phyloP scores from a whole-genome alignment of 805 yeast species.

The Candida palmyrensis region DNA sequence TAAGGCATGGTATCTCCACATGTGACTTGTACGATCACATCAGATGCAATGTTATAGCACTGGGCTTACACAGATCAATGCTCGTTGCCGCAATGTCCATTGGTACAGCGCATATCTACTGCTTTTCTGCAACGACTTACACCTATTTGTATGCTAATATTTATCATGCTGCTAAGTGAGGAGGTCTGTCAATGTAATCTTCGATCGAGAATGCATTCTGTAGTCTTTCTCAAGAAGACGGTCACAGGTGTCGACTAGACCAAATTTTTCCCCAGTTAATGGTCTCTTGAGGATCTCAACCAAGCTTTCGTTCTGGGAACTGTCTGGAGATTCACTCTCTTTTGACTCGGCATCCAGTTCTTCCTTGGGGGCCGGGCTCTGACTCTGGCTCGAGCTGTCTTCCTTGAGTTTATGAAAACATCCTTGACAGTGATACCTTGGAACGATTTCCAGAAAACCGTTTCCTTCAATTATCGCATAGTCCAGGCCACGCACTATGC shows the following conservation, averaged over 20 bases:
- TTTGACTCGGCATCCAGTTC: constrained; percentile 7
- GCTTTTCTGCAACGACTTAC: background rate
- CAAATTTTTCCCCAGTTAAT: constrained; percentile 27
- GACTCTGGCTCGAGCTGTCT: too few relatives aligned
- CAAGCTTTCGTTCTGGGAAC: constrained; percentile 9
- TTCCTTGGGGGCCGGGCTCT: too few relatives aligned
- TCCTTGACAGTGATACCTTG: background rate
- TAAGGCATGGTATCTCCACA: too few relatives aligned
- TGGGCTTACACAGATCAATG: too few relatives aligned
- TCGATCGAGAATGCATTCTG: background rate
- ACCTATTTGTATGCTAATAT: background rate
- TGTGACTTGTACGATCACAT: too few relatives aligned
- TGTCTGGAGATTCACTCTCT: constrained; percentile 9
- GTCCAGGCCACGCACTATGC: too few relatives aligned
- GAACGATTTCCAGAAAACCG: too few relatives aligned
- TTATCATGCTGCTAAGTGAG: background rate
- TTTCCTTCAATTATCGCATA: too few relatives aligned
- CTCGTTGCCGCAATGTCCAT: too few relatives aligned
- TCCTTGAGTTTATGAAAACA: constrained; percentile 2
- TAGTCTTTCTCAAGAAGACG: constrained; percentile 9
- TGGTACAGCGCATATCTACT: too few relatives aligned
- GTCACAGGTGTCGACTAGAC: constrained; percentile 22
- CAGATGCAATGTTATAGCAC: too few relatives aligned
- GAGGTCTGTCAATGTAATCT: constrained; percentile 1
- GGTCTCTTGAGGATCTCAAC: constrained; percentile 22